phyloP scores from a whole-genome alignment of 345 rosid species.

The Acer negundo region DNA sequence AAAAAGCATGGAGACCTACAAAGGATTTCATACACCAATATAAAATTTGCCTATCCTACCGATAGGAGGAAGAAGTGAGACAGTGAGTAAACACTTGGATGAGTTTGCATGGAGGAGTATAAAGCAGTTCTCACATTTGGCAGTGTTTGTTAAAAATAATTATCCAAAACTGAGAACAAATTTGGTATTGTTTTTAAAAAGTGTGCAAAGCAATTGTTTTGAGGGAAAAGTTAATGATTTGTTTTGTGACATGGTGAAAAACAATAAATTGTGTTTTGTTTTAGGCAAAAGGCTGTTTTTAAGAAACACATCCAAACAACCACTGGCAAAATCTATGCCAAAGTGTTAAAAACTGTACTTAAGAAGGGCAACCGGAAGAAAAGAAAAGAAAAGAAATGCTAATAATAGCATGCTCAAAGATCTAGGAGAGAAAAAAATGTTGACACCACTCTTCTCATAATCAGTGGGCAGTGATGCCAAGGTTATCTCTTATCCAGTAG shows the following conservation, averaged over 20 bases:
- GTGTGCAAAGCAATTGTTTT: neutral
- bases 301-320: neutral
- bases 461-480: neutral
- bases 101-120: neutral
- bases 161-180: neutral
- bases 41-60: neutral
- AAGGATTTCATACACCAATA: slow-evolving; percentile 4
- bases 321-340: neutral
- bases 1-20: slow-evolving; percentile 74
- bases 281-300: neutral
- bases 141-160: neutral
- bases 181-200: neutral
- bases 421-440: neutral
- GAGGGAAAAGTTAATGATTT: neutral
- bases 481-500: neutral
- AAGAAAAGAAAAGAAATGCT: neutral
- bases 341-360: neutral
- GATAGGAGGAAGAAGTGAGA: neutral
- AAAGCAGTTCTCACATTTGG: neutral
- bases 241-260: neutral
- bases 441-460: neutral
- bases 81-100: neutral
- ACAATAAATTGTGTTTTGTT: neutral
- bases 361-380: neutral
- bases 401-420: neutral